Evolutionary conservation across 1,139 yeast genomes (phyloP), one percentile per base, ranked within the genome.

Genomic region (Taphrina communis): DNA sequence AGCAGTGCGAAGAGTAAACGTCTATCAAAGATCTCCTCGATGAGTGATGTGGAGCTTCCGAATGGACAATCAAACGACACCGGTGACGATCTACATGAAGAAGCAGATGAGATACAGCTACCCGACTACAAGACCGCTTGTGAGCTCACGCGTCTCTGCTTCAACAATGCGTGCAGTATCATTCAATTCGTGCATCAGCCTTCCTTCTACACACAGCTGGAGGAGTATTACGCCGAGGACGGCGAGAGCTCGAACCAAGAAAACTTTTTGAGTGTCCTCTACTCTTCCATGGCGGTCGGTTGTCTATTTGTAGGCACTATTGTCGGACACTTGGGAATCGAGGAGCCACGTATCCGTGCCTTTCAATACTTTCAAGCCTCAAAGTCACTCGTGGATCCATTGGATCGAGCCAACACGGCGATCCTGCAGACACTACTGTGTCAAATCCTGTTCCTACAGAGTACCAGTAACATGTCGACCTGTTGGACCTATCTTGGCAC

Each of bases 401-500:
- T 88, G 0, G 87, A 85, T 72, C 83, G 87, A 1, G 78, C 85
- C 9, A 89, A 86, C 73, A 78, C 86, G n/a, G 85, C 84, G 74
- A 85, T 88, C 19, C 84, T 87, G 71, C 97, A 92, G 77, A 87
- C 97, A 0, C 84, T 91, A 65, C 82, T 84, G 71, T 83, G 84
- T 83, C 77, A 84, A 78, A 78, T 90, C 69, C 82, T 92, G 74
- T 92, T 91, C 76, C 80, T 92, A 68, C 97, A 92, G 78, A 91
- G 97, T 76, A 89, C 96, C 1, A 97, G 97, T 0, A 82, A 97
- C 71, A 81, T 93, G 70, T 88, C 96, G 0, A 90, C 97, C 0
- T 92, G 97, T 78, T 92, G 92, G 77, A 88, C 96, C 0, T 92
- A 90, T 77, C 89, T 91, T 73, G 97, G 97, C n/a, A 88, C 90